Conservation (phyloP, 768 basidiomycete genomes). For the Amylocystis lapponica region DNA sequence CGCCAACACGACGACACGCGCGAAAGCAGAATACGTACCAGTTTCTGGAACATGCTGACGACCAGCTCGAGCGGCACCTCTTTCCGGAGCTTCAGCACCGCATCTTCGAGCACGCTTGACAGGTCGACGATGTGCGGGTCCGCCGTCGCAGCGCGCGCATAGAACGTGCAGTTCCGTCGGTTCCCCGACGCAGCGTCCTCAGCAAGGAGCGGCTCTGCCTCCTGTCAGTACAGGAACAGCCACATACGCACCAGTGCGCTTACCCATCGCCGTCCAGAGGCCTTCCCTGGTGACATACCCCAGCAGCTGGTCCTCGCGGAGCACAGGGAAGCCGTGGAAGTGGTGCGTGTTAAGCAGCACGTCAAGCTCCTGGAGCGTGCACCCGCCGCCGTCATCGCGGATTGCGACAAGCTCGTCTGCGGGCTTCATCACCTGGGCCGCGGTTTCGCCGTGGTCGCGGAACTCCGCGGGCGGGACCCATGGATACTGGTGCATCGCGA, state of each 20-base stretch:
- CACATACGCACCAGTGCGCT: conserved; percentile 1
- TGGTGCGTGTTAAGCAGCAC: conserved; percentile 36
- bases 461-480: conserved; percentile 65
- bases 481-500: conserved; percentile 63
- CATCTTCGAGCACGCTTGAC: conserved; percentile 34
- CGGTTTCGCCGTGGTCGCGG: conserved; percentile 59
- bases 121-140: conserved; percentile 22
- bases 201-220: conserved; percentile 17
- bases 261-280: conserved; percentile 35
- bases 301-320: conserved; percentile 43
- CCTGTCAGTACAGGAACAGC: conserved; percentile 1
- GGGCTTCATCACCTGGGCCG: conserved; percentile 55
- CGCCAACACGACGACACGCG: conserved; percentile 6
- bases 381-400: conserved; percentile 31
- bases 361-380: conserved; percentile 45
- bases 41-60: conserved; percentile 69
- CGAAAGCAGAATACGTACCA: conserved; percentile 33
- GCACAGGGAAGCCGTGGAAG: conserved; percentile 64
- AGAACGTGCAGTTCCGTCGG: conserved; percentile 19
- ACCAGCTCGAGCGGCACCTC: conserved; percentile 68
- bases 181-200: conserved; percentile 12
- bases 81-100: conserved; percentile 57
- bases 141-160: conserved; percentile 1
- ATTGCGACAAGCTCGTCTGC: conserved; percentile 45
- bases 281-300: conserved; percentile 60